phyloP scores from a whole-genome alignment of 805 yeast species.

The Metschnikowia aberdeeniae region DNA sequence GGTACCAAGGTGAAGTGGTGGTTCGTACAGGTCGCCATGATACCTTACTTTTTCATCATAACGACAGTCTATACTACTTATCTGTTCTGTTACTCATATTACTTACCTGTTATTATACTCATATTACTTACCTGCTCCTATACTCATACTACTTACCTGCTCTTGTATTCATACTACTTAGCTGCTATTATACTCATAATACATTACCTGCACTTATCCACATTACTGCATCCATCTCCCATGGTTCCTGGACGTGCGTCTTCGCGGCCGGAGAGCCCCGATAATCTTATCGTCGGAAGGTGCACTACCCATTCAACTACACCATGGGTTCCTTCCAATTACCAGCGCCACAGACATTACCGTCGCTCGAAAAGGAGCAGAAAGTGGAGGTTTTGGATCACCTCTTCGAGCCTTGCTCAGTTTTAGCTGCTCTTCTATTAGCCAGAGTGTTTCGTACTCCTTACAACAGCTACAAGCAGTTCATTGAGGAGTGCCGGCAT shows the following conservation, averaged over 20 bases:
- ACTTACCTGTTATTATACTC: too few species aligned
- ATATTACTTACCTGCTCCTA: too few species aligned
- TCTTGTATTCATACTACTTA: too few species aligned
- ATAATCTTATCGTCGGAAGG: slow-evolving; percentile 1
- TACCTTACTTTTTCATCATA: too few species aligned
- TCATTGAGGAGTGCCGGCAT: slow-evolving; percentile 45
- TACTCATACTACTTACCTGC: too few species aligned
- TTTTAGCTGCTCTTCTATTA: slow-evolving; percentile 34
- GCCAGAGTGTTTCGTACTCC: slow-evolving; percentile 23
- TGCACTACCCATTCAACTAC: neutral
- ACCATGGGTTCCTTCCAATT: slow-evolving; percentile 3
- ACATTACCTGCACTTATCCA: too few species aligned
- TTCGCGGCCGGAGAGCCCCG: neutral
- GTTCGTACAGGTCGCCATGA: too few species aligned
- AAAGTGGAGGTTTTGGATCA: slow-evolving; percentile 45
- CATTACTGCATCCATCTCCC: too few species aligned
- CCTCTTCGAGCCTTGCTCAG: slow-evolving; percentile 62
- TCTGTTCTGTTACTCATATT: too few species aligned
- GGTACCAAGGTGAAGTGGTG: too few species aligned
- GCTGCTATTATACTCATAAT: too few species aligned
- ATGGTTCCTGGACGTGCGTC: neutral
- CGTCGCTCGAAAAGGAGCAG: slow-evolving; percentile 18
- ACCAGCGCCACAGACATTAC: slow-evolving; percentile 9
- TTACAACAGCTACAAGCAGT: slow-evolving; percentile 23
- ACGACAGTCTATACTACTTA: too few species aligned